Evolutionary conservation across 2,329 filamentous ascomycete species (phyloP).

Genomic region (Fusarium mexicanum): DNA sequence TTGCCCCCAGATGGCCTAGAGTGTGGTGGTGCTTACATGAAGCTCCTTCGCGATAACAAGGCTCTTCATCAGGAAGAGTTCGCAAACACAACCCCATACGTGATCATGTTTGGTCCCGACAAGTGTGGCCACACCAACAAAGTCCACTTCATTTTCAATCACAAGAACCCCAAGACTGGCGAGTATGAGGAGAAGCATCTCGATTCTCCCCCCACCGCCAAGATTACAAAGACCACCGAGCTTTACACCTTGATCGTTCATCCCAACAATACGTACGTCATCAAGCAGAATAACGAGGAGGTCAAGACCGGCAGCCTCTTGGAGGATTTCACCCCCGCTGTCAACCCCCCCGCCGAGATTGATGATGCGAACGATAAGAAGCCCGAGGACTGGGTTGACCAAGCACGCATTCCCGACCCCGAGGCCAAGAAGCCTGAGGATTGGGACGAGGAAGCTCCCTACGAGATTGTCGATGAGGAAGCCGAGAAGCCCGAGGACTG

Average conservation of each 20-base stretch:
- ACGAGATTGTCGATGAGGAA: conserved; percentile 93
- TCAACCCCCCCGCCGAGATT: conserved; percentile 95
- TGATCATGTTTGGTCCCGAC: conserved; percentile 99
- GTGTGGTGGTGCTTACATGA: conserved; percentile 98
- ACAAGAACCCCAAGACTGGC: conserved; percentile 99
- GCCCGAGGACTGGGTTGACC: conserved; percentile 95
- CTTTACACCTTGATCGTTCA: conserved; percentile 97
- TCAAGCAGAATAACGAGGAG: conserved; percentile 89
- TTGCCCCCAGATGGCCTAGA: conserved; percentile 80
- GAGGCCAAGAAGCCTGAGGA: conserved; percentile 96
- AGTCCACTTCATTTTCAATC: conserved; percentile 98
- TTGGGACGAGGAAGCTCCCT: conserved; percentile 98
- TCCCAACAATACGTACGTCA: conserved; percentile 93
- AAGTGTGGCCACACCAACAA: conserved; percentile 99
- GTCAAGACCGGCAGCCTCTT: conserved; percentile 91
- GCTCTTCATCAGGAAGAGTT: conserved; percentile 97
- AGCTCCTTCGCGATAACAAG: conserved; percentile 98
- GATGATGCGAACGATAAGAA: conserved; percentile 94
- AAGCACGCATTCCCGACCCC: conserved; percentile 89
- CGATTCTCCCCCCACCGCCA: conserved; percentile 81
- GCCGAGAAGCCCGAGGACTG: conserved; percentile 94
- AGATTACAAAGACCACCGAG: conserved; percentile 89
- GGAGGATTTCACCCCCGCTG: conserved; percentile 91
- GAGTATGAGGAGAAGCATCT: conserved; percentile 99
- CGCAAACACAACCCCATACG: conserved; percentile 95